Evolutionary conservation across 2,329 filamentous ascomycete species (phyloP).

Genomic region (Stemphylium vesicarium): DNA sequence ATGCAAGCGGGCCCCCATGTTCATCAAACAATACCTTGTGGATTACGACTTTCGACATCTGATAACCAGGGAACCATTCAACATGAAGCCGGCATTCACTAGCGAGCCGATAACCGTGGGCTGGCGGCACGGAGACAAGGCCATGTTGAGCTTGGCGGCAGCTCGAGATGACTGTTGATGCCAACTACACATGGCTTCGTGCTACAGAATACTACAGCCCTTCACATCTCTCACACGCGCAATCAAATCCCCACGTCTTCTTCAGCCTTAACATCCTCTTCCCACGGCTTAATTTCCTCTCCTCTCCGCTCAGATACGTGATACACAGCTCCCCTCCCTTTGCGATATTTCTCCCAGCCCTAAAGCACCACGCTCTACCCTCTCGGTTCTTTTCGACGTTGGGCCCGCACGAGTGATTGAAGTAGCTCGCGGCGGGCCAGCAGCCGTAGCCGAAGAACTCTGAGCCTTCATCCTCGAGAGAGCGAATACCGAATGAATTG

Average conservation of each 20-base stretch:
- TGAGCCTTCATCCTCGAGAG: constrained; percentile 52
- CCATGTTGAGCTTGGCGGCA: not conserved
- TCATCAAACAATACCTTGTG: not conserved
- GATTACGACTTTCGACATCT: not conserved
- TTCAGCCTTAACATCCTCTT: constrained; percentile 49
- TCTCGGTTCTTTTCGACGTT: constrained; percentile 52
- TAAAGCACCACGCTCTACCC: constrained; percentile 53
- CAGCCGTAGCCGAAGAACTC: constrained; percentile 58
- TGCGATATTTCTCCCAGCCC: constrained; percentile 42
- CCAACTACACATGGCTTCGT: not conserved
- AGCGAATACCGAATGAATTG: constrained; percentile 57
- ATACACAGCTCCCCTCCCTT: constrained; percentile 55
- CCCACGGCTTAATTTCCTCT: constrained; percentile 46
- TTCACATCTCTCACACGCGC: constrained; percentile 51
- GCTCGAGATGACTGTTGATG: not conserved
- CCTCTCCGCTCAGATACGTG: constrained; percentile 57
- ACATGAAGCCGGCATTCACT: not conserved
- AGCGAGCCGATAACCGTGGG: constrained; percentile 1
- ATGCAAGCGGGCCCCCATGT: not conserved
- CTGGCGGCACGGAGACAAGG: not conserved
- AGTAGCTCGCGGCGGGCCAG: constrained; percentile 56
- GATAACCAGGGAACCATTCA: not conserved
- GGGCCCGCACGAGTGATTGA: constrained; percentile 56
- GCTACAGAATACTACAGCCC: constrained; percentile 5
- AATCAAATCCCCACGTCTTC: constrained; percentile 56